Base-by-base conservation (phyloP, 176 grass and related monocot genomes). In the Puya raimondii region DNA sequence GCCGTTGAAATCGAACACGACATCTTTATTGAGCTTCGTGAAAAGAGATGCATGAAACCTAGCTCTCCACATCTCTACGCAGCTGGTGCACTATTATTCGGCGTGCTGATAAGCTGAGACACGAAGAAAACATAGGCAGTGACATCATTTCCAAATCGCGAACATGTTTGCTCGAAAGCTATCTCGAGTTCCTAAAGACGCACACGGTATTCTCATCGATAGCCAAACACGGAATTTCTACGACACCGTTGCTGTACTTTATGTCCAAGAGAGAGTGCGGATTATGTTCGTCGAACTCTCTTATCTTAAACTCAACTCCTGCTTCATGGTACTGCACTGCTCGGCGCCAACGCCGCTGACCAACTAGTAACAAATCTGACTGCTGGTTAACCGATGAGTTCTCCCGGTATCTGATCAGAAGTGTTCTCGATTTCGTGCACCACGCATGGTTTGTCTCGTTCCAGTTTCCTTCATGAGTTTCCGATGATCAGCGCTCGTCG, bases 41-140 rank as follows among this genome's bases (percentile, higher is more conserved):
- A 79, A 79, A 10, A 79, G n/a, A 29, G 9, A 11, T 42, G 51
- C n/a, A n/a, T n/a, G n/a, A n/a, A n/a, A n/a, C n/a, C n/a, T n/a
- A 25, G 0, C 71, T 67, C 67, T 71, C 76, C 22, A 61, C 68
- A 49, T 79, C 76, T 11, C 65, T 79, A 33, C 53, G 9, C 14
- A 79, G 53, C 0, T 63, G 67, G 64, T 79, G 76, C 17, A 53
- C 68, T 67, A 64, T 79, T 67, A 26, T 79, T 52, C 3, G 67
- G 16, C 11, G 68, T 61, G 27, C 67, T 70, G 22, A 79, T 59
- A 3, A 79, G 58, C 15, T 51, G 33, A 23, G 76, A 79, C 49
- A 69, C 71, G 16, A 79, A 79, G 15, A 50, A 47, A 2, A 70
- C 33, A 71, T 79, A 79, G 0, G 67, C 50, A 50, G 51, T 61